Evolutionary conservation across 1,139 yeast species (phyloP), one percentile per base, ranked within the genome.

Genomic region (Geotrichum siamense): DNA sequence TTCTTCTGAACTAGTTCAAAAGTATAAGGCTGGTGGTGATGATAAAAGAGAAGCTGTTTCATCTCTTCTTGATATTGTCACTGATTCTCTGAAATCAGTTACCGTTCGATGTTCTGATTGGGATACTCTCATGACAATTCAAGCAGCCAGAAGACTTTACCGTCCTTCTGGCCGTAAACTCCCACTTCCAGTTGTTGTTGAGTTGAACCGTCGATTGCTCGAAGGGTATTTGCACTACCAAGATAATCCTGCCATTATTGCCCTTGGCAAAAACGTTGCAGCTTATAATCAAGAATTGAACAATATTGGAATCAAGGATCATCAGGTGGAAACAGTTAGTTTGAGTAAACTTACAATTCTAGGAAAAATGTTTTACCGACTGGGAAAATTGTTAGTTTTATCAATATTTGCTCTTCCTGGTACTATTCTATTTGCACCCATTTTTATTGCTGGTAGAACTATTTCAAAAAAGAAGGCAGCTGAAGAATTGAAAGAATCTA

Each of bases 21-120:
- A 74, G 60, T 89, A 89, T 61, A 58, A 71, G 16, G 47, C 57
- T 1, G 70, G 70, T 5, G 80, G 76, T 22, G 79, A 86, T 0
- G 76, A 78, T 41, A 64, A 65, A 44, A 74, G 81, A 50, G 82
- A 76, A 38, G 86, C 94, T 0, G 86, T 87, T 8, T 75, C 76
- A 44, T 77, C 79, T 44, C 67, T 89, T 31, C 68, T 91, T 54
- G 83, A 81, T 25, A 70, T 73, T 20, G 75, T 89, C 38, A 79
- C 91, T 3, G 76, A 79, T 49, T 86, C 91, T 21, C 70, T 91
- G 51, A 80, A 80, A 55, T 80, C 94, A 2, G 97, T 89, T 22
- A 89, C 97, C 1, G 94, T 89, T 2, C 81, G 89, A 13, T 84
- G 95, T 59, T 82, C 87, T 23, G 97, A 91, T 61, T 91, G 80